phyloP scores from a whole-genome alignment of 2,329 filamentous ascomycete species.

The Ramularia collo-cygni region DNA sequence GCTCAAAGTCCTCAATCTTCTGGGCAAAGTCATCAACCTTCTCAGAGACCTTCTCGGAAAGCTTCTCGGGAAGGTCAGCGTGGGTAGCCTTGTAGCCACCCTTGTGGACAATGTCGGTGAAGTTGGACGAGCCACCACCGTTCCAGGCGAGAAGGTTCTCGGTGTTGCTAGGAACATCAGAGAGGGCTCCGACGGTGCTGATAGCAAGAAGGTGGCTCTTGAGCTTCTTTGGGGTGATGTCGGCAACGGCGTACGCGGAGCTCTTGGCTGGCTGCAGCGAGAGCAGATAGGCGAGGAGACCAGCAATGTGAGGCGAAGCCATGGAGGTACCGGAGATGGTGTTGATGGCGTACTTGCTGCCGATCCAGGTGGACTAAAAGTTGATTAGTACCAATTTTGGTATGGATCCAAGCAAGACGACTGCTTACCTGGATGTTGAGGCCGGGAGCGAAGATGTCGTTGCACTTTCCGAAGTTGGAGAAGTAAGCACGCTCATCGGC shows the following conservation, averaged over 20 bases:
- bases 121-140: slow-evolving; percentile 91
- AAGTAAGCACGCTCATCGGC: slow-evolving; percentile 97
- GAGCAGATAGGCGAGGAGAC: slow-evolving; percentile 95
- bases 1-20: slow-evolving; percentile 33
- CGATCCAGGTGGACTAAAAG: slow-evolving; percentile 98
- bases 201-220: slow-evolving; percentile 83
- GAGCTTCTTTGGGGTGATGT: slow-evolving; percentile 87
- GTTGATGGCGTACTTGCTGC: slow-evolving; percentile 92
- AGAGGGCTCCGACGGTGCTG: slow-evolving; percentile 69
- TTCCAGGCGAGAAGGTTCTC: slow-evolving; percentile 98
- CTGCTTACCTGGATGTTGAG: slow-evolving; percentile 11
- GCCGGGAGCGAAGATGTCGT: slow-evolving; percentile 97
- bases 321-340: slow-evolving; percentile 99
- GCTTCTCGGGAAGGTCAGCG: slow-evolving; percentile 11
- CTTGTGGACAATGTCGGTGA: slow-evolving; percentile 43
- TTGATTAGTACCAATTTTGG: slow-evolving; percentile 81
- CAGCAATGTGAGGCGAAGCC: slow-evolving; percentile 94
- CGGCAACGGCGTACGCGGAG: slow-evolving; percentile 83
- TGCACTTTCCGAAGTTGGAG: slow-evolving; percentile 99
- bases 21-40: slow-evolving; percentile 39
- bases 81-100: slow-evolving; percentile 31
- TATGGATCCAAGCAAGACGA: no score
- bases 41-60: slow-evolving; percentile 18
- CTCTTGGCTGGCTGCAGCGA: slow-evolving; percentile 87
- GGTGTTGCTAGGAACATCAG: slow-evolving; percentile 77